Conservation (phyloP, 768 basidiomycete genomes). For the Macrolepiota fuliginosa region DNA sequence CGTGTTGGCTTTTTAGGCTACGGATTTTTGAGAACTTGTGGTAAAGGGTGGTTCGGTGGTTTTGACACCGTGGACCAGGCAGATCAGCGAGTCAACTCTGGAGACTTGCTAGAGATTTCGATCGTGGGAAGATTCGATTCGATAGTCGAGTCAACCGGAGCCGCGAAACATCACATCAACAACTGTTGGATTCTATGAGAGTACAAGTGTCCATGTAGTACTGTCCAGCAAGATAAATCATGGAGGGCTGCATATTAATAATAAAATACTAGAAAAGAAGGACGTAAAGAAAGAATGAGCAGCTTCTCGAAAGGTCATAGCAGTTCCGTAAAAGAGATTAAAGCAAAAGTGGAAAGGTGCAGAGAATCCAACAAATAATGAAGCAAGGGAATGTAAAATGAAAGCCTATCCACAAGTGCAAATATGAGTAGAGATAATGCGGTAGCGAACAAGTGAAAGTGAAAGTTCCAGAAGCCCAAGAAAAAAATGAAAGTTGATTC, state of each 20-base stretch:
- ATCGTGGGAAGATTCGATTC: slow-evolving; percentile 11
- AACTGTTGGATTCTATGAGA: background rate
- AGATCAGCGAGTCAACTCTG: background rate
- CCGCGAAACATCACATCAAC: background rate
- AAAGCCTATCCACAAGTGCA: background rate
- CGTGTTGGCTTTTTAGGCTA: slow-evolving; percentile 8
- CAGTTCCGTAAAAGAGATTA: slow-evolving; percentile 4
- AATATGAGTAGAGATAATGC: background rate
- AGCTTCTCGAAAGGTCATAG: slow-evolving; percentile 3
- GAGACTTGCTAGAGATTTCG: slow-evolving; percentile 4
- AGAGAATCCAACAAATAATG: background rate
- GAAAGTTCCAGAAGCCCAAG: background rate
- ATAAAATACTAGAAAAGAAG: background rate
- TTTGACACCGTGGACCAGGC: background rate
- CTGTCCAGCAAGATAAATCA: background rate
- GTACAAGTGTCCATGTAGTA: background rate
- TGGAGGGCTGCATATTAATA: background rate
- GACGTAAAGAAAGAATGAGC: background rate
- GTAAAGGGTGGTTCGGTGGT: background rate
- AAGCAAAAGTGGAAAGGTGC: background rate
- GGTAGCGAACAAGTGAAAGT: background rate
- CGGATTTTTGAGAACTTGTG: slow-evolving; percentile 2
- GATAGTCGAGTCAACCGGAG: background rate
- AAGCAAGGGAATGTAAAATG: background rate
- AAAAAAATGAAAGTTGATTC: background rate